phyloP scores from a whole-genome alignment of 192 early-diverging fungal species.

The Umbelopsis vinacea region DNA sequence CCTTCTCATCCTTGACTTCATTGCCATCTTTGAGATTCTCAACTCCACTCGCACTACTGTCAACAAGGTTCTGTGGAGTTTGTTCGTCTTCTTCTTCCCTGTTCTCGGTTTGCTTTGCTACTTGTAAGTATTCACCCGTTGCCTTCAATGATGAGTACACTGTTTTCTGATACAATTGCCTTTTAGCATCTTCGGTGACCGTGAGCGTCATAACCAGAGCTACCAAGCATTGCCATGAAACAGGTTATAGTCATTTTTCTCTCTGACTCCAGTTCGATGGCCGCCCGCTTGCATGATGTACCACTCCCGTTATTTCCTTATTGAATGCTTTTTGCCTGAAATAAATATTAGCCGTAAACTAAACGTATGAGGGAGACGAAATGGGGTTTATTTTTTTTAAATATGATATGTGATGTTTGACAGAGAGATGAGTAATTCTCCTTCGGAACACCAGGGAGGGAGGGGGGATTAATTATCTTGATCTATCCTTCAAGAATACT shows the following conservation, averaged over 20 bases:
- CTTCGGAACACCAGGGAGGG: background rate
- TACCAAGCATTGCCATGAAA: slow-evolving; percentile 2
- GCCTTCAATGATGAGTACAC: no score
- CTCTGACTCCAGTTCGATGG: background rate
- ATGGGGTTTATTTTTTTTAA: slow-evolving; percentile 8
- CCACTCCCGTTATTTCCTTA: background rate
- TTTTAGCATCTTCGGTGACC: slow-evolving; percentile 12
- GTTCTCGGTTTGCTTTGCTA: slow-evolving; percentile 59
- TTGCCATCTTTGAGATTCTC: slow-evolving; percentile 62
- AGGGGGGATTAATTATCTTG: slow-evolving; percentile 5
- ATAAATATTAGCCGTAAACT: background rate
- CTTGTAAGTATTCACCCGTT: slow-evolving; percentile 68
- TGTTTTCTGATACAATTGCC: background rate
- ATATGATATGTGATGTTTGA: background rate
- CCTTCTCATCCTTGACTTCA: slow-evolving; percentile 59
- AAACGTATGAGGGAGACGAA: background rate
- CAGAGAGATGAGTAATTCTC: background rate
- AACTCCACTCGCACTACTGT: slow-evolving; percentile 47
- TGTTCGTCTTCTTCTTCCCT: slow-evolving; percentile 66
- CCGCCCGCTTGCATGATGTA: background rate
- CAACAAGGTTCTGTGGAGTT: slow-evolving; percentile 60
- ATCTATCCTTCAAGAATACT: slow-evolving; percentile 8
- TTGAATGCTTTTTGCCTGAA: background rate
- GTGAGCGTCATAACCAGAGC: background rate
- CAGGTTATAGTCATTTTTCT: background rate